Percentiles rank a stretch among this genome's conserved stretches.
Evolutionary conservation across 495 filamentous ascomycete species (phyloP).

Genomic region (Clavariopsis aquatica): DNA sequence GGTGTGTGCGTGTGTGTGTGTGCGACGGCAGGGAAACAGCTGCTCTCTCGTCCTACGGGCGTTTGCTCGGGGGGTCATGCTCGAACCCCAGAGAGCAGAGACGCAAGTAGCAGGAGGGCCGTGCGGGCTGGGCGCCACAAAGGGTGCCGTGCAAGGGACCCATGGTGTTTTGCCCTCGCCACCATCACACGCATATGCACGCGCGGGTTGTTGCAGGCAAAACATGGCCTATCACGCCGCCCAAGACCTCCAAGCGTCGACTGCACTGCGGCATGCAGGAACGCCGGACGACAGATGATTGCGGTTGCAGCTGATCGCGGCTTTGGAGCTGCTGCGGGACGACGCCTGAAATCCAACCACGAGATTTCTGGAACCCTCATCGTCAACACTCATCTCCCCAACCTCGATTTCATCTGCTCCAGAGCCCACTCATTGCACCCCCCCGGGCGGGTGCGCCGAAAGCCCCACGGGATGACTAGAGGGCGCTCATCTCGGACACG

Average conservation of each 20-base stretch:
- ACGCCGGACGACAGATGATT: slow-evolving; percentile 24
- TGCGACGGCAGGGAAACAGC: slow-evolving; percentile 12
- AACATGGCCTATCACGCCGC: slow-evolving; percentile 34
- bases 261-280: slow-evolving; percentile 39
- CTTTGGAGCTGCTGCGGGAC: slow-evolving; percentile 12
- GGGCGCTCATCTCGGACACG: slow-evolving; percentile 23
- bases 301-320: slow-evolving; percentile 28
- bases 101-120: neutral
- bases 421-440: neutral
- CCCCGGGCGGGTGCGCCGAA: neutral
- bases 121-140: slow-evolving; percentile 15
- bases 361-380: slow-evolving; percentile 6
- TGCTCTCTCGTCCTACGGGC: neutral
- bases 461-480: neutral
- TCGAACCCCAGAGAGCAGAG: neutral
- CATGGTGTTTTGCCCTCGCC: neutral
- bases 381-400: slow-evolving; percentile 6
- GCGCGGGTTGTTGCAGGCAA: slow-evolving; percentile 37
- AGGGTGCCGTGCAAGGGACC: slow-evolving; percentile 25
- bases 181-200: slow-evolving; percentile 42
- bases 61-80: slow-evolving; percentile 8
- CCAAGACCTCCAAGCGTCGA: slow-evolving; percentile 2
- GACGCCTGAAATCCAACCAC: slow-evolving; percentile 10
- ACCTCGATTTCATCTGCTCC: neutral
- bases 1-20: too few relatives aligned